phyloP scores from a whole-genome alignment of 495 filamentous ascomycete species.

The Monascus purpureus region DNA sequence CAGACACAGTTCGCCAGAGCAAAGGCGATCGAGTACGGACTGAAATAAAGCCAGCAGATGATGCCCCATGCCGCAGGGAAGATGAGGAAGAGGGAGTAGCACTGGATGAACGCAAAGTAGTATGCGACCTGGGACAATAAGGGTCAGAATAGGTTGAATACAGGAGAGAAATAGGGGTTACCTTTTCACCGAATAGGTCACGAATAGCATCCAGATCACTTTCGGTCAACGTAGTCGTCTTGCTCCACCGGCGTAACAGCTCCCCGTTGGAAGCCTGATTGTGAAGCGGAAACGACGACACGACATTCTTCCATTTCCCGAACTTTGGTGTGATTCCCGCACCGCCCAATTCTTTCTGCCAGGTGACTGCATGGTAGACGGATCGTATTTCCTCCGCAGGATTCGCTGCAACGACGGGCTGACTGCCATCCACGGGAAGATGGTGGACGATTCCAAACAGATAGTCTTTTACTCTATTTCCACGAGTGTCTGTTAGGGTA shows the following conservation, averaged over 20 bases:
- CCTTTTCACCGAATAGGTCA: constrained; percentile 79
- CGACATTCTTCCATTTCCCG: constrained; percentile 71
- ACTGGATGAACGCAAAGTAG: constrained; percentile 91
- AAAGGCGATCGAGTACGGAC: constrained; percentile 70
- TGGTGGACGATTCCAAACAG: constrained; percentile 67
- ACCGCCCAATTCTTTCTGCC: constrained; percentile 65
- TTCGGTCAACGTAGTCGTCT: constrained; percentile 52
- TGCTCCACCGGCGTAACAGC: constrained; percentile 76
- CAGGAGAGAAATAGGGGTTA: constrained; percentile 8
- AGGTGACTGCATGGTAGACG: constrained; percentile 75
- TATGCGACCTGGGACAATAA: constrained; percentile 49
- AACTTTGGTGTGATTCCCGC: constrained; percentile 72
- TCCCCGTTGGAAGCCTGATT: constrained; percentile 71
- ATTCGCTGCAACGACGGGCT: constrained; percentile 47
- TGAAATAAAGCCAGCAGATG: constrained; percentile 61
- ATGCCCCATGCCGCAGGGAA: constrained; percentile 70
- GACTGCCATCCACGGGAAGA: constrained; percentile 42
- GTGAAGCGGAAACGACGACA: constrained; percentile 81
- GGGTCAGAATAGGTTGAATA: background rate
- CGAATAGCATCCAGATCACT: constrained; percentile 72
- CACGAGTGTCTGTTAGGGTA: too few species aligned
- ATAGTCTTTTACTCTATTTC: constrained; percentile 77
- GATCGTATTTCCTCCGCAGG: constrained; percentile 86
- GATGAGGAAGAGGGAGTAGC: constrained; percentile 74
- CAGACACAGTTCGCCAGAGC: constrained; percentile 64